Conservation (phyloP, 2,329 filamentous ascomycete species). For the Ciborinia camelliae region DNA sequence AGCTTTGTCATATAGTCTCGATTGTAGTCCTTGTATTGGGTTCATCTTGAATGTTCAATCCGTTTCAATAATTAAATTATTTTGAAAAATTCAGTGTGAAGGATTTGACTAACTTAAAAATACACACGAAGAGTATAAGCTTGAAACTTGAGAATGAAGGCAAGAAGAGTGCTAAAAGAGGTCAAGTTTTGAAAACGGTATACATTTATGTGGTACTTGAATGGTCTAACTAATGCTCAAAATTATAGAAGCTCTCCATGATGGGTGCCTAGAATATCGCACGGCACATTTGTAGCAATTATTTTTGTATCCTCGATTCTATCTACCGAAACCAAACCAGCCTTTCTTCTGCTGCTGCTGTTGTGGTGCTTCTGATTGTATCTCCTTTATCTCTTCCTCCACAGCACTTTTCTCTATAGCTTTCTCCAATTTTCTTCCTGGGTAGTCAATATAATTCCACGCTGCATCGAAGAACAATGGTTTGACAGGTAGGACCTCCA, state of each 20-base stretch:
- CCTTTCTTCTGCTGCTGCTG: constrained; percentile 59
- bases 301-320: background rate
- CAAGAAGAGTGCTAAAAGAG: background rate
- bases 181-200: background rate
- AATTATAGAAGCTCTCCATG: background rate
- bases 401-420: constrained; percentile 30
- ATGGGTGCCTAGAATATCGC: background rate
- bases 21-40: too few species aligned
- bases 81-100: background rate
- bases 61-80: too few species aligned
- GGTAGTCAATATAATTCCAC: constrained; percentile 97
- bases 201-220: background rate
- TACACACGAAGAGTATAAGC: background rate
- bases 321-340: constrained; percentile 67
- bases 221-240: background rate
- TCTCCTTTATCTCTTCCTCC: constrained; percentile 22
- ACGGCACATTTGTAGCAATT: background rate
- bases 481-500: constrained; percentile 84
- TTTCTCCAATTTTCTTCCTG: constrained; percentile 51
- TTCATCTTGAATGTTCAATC: too few species aligned
- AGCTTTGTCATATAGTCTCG: too few species aligned
- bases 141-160: background rate
- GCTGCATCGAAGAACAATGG: constrained; percentile 94
- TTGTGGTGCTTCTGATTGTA: constrained; percentile 37
- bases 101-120: too few species aligned